Evolutionary conservation across 2,329 filamentous ascomycete species (phyloP).

Genomic region (Exophiala spinifera): DNA sequence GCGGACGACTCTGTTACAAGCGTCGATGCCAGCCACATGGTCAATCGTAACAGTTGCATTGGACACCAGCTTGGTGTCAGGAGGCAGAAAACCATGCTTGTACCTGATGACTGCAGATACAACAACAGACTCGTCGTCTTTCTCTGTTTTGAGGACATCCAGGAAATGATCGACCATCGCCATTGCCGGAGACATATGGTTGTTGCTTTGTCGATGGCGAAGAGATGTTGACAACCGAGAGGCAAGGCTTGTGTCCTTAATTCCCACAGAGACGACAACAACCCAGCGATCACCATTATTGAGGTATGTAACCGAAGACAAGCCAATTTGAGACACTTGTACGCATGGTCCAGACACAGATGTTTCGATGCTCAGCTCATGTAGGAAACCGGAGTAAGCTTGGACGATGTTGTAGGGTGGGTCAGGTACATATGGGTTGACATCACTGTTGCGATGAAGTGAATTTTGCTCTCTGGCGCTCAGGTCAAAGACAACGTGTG

Average conservation of each 20-base stretch:
- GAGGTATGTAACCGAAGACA: not conserved
- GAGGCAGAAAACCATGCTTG: constrained; percentile 14
- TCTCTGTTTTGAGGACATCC: constrained; percentile 19
- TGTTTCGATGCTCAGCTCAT: constrained; percentile 7
- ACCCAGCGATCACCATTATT: not conserved
- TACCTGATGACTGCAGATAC: constrained; percentile 14
- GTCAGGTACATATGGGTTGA: not conserved
- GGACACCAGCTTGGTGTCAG: constrained; percentile 9
- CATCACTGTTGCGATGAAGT: not conserved
- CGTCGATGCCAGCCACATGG: not conserved
- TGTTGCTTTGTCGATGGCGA: constrained; percentile 4
- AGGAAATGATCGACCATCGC: constrained; percentile 21
- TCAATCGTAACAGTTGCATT: constrained; percentile 5
- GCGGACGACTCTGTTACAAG: not conserved
- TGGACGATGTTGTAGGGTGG: constrained; percentile 2
- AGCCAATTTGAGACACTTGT: not conserved
- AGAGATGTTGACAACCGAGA: constrained; percentile 16
- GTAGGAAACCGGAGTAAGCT: constrained; percentile 11
- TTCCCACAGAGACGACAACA: not conserved
- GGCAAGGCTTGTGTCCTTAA: constrained; percentile 8
- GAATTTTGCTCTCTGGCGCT: constrained; percentile 13
- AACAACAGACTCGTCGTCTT: constrained; percentile 14
- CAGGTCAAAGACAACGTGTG: constrained; percentile 19
- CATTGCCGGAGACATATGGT: constrained; percentile 7
- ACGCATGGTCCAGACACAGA: not conserved